These are phyloP conservation scores for Tranzscheliella williamsii DNA, from an alignment of 1,284 basidiomycete species.

Conservation along the genomic window DNA sequence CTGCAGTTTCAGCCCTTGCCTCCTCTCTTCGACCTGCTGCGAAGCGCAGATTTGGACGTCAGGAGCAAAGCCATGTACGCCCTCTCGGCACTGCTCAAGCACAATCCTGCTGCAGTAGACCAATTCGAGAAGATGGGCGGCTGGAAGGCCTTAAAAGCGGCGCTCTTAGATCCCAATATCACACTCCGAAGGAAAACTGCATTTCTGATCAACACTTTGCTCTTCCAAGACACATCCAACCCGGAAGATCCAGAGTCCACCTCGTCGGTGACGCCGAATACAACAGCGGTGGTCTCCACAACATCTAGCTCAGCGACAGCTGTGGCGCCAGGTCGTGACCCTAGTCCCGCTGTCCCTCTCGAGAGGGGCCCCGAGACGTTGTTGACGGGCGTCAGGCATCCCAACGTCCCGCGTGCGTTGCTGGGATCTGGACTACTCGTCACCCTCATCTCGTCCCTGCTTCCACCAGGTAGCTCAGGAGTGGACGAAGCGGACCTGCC, in stretches of 20 bases:
- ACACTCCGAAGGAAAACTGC: conserved; percentile 78
- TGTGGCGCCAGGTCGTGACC: conserved; percentile 3
- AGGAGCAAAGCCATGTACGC: conserved; percentile 80
- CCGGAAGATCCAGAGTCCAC: background rate
- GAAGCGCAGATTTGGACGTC: conserved; percentile 64
- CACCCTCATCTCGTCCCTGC: conserved; percentile 50
- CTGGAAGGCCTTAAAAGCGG: conserved; percentile 71
- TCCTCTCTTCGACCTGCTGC: conserved; percentile 63
- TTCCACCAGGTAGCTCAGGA: conserved; percentile 10
- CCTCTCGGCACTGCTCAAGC: conserved; percentile 81
- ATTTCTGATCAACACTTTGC: conserved; percentile 79
- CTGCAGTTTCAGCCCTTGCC: conserved; percentile 70
- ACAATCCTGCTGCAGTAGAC: conserved; percentile 73
- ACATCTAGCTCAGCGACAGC: conserved; percentile 35
- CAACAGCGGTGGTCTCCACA: conserved; percentile 60
- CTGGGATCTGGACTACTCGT: conserved; percentile 44
- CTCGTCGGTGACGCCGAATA: conserved; percentile 55
- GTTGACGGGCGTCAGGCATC: conserved; percentile 36
- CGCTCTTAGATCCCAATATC: conserved; percentile 76
- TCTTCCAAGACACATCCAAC: conserved; percentile 66
- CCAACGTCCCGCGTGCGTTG: conserved; percentile 51
- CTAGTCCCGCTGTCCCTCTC: conserved; percentile 37
- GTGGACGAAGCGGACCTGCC: conserved; percentile 16
- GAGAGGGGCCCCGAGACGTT: conserved; percentile 56
- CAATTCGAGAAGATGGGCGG: conserved; percentile 69